Evolutionary conservation across 192 early-diverging fungal genomes (phyloP).

Genomic region (Umbelopsis sp.): DNA sequence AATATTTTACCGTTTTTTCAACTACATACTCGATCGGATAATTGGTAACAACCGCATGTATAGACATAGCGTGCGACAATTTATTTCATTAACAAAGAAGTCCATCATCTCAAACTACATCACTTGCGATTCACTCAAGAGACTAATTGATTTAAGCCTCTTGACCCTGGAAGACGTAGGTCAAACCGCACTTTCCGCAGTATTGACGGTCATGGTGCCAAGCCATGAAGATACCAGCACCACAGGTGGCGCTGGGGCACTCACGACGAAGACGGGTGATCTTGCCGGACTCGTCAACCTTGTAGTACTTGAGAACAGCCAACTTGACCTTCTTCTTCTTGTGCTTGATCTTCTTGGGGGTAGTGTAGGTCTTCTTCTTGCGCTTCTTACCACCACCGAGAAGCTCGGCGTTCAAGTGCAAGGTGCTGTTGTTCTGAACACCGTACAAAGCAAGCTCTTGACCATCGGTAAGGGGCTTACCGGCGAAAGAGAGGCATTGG

Average conservation of each 20-base stretch:
- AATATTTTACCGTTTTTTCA: too few species aligned
- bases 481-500: slow-evolving; percentile 60
- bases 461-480: slow-evolving; percentile 51
- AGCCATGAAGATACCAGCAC: slow-evolving; percentile 99
- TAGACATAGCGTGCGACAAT: too few species aligned
- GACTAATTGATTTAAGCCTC: not conserved
- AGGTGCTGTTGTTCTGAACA: slow-evolving; percentile 73
- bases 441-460: slow-evolving; percentile 49
- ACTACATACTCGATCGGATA: too few species aligned
- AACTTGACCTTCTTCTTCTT: slow-evolving; percentile 99
- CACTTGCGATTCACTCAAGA: too few species aligned
- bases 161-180: slow-evolving; percentile 88
- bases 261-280: slow-evolving; percentile 98
- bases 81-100: too few species aligned
- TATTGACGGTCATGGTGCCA: slow-evolving; percentile 97
- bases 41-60: too few species aligned
- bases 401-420: slow-evolving; percentile 73
- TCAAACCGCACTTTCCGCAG: slow-evolving; percentile 96
- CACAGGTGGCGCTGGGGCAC: slow-evolving; percentile 95
- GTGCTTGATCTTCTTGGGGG: slow-evolving; percentile 99
- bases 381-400: slow-evolving; percentile 96
- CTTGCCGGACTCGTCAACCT: slow-evolving; percentile 96
- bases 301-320: slow-evolving; percentile 98
- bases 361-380: slow-evolving; percentile 99
- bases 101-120: too few species aligned